Evolutionary conservation across 139 green algal species (phyloP), one percentile per base, ranked within the genome.

Genomic region (Raphidocelis subcapitata): DNA sequence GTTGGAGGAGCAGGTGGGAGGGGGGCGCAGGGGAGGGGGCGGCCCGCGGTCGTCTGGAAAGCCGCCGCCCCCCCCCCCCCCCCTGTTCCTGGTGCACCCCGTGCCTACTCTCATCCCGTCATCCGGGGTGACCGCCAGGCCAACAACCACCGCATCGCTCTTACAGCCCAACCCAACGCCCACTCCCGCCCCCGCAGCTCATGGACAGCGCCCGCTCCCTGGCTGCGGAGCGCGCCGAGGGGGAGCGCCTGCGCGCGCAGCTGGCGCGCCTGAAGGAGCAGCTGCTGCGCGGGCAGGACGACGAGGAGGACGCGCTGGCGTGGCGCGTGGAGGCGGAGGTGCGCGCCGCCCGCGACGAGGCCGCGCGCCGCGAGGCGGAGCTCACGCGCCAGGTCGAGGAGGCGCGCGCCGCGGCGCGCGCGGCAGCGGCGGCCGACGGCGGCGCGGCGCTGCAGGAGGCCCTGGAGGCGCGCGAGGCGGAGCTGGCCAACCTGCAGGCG

Each of bases 231-330:
- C 29, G 31, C 29, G 23, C 59, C 29, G 70, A 77, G 61, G 33
- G 35, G 23, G 70, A 70, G 47, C 61, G 60, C 20, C 32, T 26
- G 3, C 18, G 52, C 1, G 61, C 31, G n/a, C 70, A 77, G 61
- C 70, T 77, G 70, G 46, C 28, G 46, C 31, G 61, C 14, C 49
- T 77, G 46, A 77, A 77, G 61, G 70, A 77, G 70, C 70, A 77
- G 70, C 32, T 77, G 70, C 56, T 77, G 70, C 47, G 55, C 31
- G 70, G 69, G 3, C 61, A 70, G 61, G 70, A 69, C 4, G 70
- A 77, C 52, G 61, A 65, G 61, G 70, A 77, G 61, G 60, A 70
- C 29, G 32, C 56, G 49, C 31, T 77, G 32, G 70, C 46, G 3
- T 77, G 70, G 70, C 49, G 70, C 24, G 49, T 77, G 33, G 61